Evolutionary conservation across 2,329 filamentous ascomycete genomes (phyloP).

Genomic region (Pseudocercospora ulei): DNA sequence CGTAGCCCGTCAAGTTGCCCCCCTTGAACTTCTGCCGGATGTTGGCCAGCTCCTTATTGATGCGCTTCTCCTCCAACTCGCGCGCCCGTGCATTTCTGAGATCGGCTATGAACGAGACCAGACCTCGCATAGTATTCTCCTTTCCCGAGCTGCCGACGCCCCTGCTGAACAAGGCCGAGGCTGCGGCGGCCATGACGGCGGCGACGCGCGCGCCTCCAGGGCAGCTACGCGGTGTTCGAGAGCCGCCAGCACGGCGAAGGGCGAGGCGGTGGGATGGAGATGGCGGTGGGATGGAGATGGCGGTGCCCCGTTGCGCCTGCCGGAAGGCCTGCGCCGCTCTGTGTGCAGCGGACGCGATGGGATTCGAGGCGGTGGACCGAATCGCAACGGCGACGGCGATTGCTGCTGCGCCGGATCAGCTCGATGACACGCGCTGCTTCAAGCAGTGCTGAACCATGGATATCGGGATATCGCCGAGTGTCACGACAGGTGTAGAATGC

Average conservation of each 20-base stretch:
- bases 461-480: not conserved
- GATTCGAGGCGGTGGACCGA: not conserved
- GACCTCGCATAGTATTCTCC: constrained; percentile 46
- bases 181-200: constrained; percentile 31
- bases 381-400: not conserved
- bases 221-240: constrained; percentile 16
- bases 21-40: constrained; percentile 97
- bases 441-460: not conserved
- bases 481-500: not conserved
- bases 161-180: constrained; percentile 34
- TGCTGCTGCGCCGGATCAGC: not conserved
- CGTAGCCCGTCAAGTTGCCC: constrained; percentile 78
- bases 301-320: not conserved
- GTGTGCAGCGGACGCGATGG: not conserved
- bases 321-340: not conserved
- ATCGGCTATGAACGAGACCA: constrained; percentile 98
- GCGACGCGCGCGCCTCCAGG: constrained; percentile 18
- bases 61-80: constrained; percentile 95
- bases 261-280: not conserved
- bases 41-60: constrained; percentile 98
- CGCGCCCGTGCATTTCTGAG: constrained; percentile 86
- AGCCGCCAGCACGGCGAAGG: constrained; percentile 11
- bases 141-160: constrained; percentile 30
- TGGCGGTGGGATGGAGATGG: not conserved
- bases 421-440: not conserved